A percentile compares a stretch with the other conserved stretches of the same genome.
These are phyloP conservation scores for Asterella californica DNA, from an alignment of 225 moss, liverwort and hornwort species.

Conservation along the genomic window DNA sequence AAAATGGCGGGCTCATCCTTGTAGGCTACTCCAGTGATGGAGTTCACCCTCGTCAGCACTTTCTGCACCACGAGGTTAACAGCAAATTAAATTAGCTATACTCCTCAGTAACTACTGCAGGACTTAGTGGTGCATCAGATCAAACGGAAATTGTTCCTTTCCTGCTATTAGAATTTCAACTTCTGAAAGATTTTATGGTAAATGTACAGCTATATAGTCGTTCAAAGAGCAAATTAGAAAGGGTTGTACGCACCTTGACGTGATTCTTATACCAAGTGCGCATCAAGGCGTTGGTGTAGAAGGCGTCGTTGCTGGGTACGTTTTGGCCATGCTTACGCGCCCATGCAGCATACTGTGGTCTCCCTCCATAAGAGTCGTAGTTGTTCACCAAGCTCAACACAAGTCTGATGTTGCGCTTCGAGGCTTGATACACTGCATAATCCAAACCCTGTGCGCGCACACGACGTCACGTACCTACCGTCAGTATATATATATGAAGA, in stretches of 20 bases:
- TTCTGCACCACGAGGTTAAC: slow-evolving; percentile 2
- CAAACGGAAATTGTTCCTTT: not conserved
- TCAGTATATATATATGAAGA: no score
- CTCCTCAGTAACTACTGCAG: not conserved
- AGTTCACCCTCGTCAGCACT: slow-evolving; percentile 19
- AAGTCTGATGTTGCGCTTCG: slow-evolving; percentile 53
- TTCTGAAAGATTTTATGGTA: no score
- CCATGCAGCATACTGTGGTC: slow-evolving; percentile 56
- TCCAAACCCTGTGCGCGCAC: slow-evolving; percentile 59
- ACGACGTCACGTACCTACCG: not conserved
- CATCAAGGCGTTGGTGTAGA: slow-evolving; percentile 47
- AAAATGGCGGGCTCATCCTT: slow-evolving; percentile 22
- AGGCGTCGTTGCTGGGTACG: slow-evolving; percentile 45
- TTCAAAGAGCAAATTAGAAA: no score
- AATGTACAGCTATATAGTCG: no score
- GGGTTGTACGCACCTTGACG: slow-evolving; percentile 42
- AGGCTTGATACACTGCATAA: slow-evolving; percentile 50
- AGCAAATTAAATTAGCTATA: not conserved
- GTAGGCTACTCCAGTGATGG: slow-evolving; percentile 17
- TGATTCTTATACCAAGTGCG: slow-evolving; percentile 55
- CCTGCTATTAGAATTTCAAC: no score
- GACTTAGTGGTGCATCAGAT: not conserved
- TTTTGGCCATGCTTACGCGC: slow-evolving; percentile 36
- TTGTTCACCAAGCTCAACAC: slow-evolving; percentile 59
- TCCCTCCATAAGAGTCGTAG: slow-evolving; percentile 59